Conservation (phyloP, 2,329 filamentous ascomycete species). For the Xylariales sp. region DNA sequence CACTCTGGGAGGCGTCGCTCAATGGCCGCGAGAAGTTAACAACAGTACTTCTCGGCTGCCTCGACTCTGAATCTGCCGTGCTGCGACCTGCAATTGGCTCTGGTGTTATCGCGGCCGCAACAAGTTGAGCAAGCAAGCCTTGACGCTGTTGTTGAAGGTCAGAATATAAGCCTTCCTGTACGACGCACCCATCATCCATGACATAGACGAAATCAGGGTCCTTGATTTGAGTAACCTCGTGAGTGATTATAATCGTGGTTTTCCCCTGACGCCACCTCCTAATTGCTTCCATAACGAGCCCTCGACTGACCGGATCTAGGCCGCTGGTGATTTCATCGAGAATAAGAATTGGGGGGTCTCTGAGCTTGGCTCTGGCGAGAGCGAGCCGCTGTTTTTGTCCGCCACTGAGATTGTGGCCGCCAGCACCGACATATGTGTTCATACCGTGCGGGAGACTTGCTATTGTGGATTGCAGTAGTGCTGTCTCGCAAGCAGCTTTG, state of each 20-base stretch:
- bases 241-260: constrained; percentile 93
- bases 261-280: constrained; percentile 80
- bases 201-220: constrained; percentile 83
- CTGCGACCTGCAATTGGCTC: constrained; percentile 1
- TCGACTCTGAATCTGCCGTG: constrained; percentile 17
- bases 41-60: constrained; percentile 15
- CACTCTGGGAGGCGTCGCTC: constrained; percentile 34
- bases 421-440: constrained; percentile 76
- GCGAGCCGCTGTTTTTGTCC: constrained; percentile 87
- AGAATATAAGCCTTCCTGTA: constrained; percentile 74
- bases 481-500: constrained; percentile 70
- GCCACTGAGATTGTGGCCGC: constrained; percentile 80
- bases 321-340: constrained; percentile 91
- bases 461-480: constrained; percentile 76
- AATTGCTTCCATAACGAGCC: constrained; percentile 78
- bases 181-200: constrained; percentile 74
- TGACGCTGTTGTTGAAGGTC: constrained; percentile 59
- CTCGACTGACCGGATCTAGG: constrained; percentile 78
- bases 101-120: constrained; percentile 42
- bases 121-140: constrained; percentile 61
- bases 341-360: constrained; percentile 83
- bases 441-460: constrained; percentile 74
- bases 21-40: constrained; percentile 41
- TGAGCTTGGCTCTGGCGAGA: constrained; percentile 79
- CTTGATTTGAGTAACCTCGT: constrained; percentile 82